phyloP scores from a whole-genome alignment of 2,329 filamentous ascomycete species.

The Sordariomycetes sp. region DNA sequence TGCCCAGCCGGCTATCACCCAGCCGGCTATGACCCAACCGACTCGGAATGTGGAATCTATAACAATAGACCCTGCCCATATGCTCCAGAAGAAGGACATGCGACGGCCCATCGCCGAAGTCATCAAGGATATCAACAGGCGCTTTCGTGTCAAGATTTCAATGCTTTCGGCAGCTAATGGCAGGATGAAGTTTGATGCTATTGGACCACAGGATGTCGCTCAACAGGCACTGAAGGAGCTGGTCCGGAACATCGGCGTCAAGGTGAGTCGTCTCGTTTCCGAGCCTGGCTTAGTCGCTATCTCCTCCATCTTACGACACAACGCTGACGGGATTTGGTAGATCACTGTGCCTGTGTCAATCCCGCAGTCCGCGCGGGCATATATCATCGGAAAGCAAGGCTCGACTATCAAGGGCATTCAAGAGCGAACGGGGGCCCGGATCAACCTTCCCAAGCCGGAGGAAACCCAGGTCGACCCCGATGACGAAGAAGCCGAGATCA shows the following conservation, averaged over 20 bases:
- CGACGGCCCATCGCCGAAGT: slow-evolving; percentile 80
- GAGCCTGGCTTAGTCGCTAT: not conserved
- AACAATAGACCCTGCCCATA: slow-evolving; percentile 61
- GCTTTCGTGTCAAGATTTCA: slow-evolving; percentile 76
- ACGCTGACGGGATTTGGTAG: slow-evolving; percentile 2
- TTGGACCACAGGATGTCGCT: slow-evolving; percentile 72
- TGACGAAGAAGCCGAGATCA: slow-evolving; percentile 74
- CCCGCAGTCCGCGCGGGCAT: slow-evolving; percentile 61
- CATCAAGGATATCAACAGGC: slow-evolving; percentile 84
- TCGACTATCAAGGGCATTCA: slow-evolving; percentile 83
- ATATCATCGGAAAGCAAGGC: slow-evolving; percentile 89
- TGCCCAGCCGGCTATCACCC: slow-evolving; percentile 29
- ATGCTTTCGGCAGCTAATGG: slow-evolving; percentile 65
- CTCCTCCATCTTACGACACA: not conserved
- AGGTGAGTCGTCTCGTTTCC: slow-evolving; percentile 35
- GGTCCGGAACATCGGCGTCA: slow-evolving; percentile 76
- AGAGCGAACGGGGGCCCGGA: slow-evolving; percentile 78
- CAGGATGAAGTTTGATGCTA: slow-evolving; percentile 71
- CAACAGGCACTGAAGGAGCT: slow-evolving; percentile 84
- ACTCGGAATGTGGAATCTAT: slow-evolving; percentile 74
- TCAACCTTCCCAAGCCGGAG: slow-evolving; percentile 79
- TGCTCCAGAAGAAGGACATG: slow-evolving; percentile 66
- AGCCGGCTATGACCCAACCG: slow-evolving; percentile 62
- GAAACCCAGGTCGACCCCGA: slow-evolving; percentile 42
- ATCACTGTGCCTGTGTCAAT: slow-evolving; percentile 8